phyloP scores from a whole-genome alignment of 768 basidiomycete genomes.

The Hemileccinum rubropunctum region DNA sequence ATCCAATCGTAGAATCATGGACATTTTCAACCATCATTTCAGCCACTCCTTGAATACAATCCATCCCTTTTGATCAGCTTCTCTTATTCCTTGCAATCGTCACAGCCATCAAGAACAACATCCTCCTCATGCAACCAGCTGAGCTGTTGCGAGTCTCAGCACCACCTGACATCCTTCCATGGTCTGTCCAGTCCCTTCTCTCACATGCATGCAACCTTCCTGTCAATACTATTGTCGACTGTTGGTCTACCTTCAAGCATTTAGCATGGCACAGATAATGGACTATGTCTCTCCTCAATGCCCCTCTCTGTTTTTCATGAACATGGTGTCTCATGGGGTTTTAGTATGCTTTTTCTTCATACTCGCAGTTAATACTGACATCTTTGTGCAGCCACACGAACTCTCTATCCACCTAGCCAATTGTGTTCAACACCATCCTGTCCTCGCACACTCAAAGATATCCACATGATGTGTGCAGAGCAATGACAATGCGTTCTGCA shows the following conservation, averaged over 20 bases:
- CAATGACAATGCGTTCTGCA: not conserved
- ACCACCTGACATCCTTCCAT: not conserved
- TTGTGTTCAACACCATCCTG: not conserved
- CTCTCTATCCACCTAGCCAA: constrained; percentile 1
- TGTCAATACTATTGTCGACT: not conserved
- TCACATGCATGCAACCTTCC: not conserved
- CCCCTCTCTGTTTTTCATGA: not conserved
- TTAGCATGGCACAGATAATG: not conserved
- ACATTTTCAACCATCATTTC: no score
- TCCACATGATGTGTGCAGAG: constrained; percentile 3
- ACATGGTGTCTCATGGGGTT: not conserved
- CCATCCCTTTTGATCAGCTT: no score
- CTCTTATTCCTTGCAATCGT: not conserved
- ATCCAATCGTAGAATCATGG: no score
- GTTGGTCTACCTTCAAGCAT: constrained; percentile 2
- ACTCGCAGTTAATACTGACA: no score
- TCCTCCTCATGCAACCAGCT: constrained; percentile 1
- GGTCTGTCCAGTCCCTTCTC: not conserved
- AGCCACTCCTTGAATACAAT: no score
- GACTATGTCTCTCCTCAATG: not conserved
- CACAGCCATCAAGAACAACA: not conserved
- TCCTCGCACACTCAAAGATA: not conserved
- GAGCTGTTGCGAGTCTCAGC: not conserved
- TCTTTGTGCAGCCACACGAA: not conserved
- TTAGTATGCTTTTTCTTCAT: not conserved